A percentile compares a stretch with the other conserved stretches of the same genome.
Evolutionary conservation across 1,284 basidiomycete species (phyloP).

Genomic region (Leccinum subrobustum): DNA sequence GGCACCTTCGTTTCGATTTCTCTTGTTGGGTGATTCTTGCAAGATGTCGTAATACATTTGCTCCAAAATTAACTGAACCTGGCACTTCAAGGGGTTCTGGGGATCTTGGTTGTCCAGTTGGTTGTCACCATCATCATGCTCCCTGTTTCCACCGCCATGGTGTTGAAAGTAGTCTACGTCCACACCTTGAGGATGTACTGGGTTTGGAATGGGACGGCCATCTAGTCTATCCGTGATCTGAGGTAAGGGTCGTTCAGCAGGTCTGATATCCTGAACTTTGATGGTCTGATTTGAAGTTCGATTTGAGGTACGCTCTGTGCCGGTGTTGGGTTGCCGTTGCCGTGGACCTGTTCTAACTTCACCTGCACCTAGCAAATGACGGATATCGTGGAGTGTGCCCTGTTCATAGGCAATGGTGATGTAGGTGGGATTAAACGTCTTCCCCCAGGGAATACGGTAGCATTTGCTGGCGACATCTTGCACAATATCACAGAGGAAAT

Average conservation of each 20-base stretch:
- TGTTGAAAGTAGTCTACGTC: not conserved
- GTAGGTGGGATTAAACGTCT: not conserved
- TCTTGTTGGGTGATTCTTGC: not conserved
- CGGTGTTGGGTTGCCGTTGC: not conserved
- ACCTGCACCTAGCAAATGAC: not conserved
- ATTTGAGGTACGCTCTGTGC: not conserved
- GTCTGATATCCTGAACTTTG: not conserved
- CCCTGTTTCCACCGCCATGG: not conserved
- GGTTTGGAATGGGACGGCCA: not conserved
- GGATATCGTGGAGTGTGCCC: not conserved
- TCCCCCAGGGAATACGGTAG: not conserved
- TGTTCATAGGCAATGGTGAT: not conserved
- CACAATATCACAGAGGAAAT: not conserved
- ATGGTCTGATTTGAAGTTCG: not conserved
- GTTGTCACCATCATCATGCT: not conserved
- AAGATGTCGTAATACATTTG: not conserved
- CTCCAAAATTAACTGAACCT: not conserved
- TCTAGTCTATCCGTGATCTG: not conserved
- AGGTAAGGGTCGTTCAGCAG: not conserved
- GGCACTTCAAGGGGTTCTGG: not conserved
- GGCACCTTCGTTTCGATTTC: not conserved
- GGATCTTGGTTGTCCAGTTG: not conserved
- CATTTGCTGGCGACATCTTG: not conserved
- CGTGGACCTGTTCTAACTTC: not conserved
- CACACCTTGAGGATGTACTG: not conserved